Conservation (phyloP, 108 stramenopile species). For the Epipyxis sp. region DNA sequence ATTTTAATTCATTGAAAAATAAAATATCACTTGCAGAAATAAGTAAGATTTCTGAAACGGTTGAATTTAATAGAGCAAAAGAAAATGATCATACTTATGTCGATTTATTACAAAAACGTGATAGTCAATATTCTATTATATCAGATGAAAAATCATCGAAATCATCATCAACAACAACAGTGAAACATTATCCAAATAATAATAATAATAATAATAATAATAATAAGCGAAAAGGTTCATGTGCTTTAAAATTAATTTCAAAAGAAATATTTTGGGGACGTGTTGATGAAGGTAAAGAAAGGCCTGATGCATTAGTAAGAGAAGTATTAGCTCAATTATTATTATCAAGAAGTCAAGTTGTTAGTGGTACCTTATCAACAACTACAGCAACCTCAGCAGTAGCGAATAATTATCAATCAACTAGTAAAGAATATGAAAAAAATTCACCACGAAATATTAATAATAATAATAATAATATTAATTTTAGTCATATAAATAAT, state of each 20-base stretch:
- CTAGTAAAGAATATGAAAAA: no score
- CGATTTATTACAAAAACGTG: not conserved
- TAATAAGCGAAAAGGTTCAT: not conserved
- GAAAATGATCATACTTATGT: no score
- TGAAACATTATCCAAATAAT: not conserved
- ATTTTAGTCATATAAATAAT: no score
- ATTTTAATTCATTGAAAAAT: no score
- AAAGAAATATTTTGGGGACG: slow-evolving; percentile 81
- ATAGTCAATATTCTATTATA: not conserved
- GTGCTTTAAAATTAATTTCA: slow-evolving; percentile 80
- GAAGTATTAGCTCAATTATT: slow-evolving; percentile 80
- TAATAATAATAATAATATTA: no score
- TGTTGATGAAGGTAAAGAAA: slow-evolving; percentile 73
- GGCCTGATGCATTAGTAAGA: slow-evolving; percentile 79
- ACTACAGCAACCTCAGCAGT: no score
- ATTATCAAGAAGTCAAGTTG: slow-evolving; percentile 55
- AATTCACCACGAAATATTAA: no score
- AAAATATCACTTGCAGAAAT: no score
- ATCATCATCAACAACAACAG: not conserved
- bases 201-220: not conserved
- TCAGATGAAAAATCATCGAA: not conserved
- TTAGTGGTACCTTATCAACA: no score
- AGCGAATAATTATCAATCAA: no score
- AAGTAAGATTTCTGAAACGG: no score
- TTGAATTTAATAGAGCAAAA: no score